These are phyloP conservation scores for Fusarium drepaniforme DNA, from an alignment of 2,329 filamentous ascomycete genomes.

Conservation along the genomic window DNA sequence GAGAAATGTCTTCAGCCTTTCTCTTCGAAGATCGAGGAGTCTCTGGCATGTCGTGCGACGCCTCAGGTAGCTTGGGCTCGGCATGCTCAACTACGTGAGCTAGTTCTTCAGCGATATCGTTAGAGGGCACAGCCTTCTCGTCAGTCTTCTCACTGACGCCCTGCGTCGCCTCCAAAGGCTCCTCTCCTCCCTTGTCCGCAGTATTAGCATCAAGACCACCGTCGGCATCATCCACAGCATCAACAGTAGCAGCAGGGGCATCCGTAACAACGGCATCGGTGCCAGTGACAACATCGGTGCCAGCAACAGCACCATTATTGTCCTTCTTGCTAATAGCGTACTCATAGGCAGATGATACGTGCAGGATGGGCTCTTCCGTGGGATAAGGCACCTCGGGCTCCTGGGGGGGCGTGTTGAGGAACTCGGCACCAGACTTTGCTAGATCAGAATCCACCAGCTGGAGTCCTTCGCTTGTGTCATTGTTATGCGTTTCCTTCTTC, in stretches of 20 bases:
- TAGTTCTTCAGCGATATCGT: background rate
- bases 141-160: slow-evolving; percentile 3
- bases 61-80: background rate
- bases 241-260: background rate
- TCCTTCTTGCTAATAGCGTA: slow-evolving; percentile 46
- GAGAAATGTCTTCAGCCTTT: slow-evolving; percentile 46
- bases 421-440: slow-evolving; percentile 47
- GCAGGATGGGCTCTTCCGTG: slow-evolving; percentile 15
- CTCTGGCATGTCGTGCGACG: background rate
- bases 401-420: slow-evolving; percentile 44
- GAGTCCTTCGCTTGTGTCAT: background rate
- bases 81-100: background rate
- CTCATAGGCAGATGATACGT: slow-evolving; percentile 48
- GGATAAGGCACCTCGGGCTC: background rate
- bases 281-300: background rate
- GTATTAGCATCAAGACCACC: background rate
- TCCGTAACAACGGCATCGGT: background rate
- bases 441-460: slow-evolving; percentile 31
- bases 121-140: slow-evolving; percentile 4
- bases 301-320: background rate
- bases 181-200: slow-evolving; percentile 3
- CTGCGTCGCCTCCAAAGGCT: slow-evolving; percentile 5
- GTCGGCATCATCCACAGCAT: background rate
- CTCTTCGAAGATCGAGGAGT: slow-evolving; percentile 36
- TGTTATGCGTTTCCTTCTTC: background rate